Percentiles rank a stretch among this genome's conserved stretches.
Conservation (phyloP, 176 grass and related monocot genomes). For the Eragrostis nindensis region DNA sequence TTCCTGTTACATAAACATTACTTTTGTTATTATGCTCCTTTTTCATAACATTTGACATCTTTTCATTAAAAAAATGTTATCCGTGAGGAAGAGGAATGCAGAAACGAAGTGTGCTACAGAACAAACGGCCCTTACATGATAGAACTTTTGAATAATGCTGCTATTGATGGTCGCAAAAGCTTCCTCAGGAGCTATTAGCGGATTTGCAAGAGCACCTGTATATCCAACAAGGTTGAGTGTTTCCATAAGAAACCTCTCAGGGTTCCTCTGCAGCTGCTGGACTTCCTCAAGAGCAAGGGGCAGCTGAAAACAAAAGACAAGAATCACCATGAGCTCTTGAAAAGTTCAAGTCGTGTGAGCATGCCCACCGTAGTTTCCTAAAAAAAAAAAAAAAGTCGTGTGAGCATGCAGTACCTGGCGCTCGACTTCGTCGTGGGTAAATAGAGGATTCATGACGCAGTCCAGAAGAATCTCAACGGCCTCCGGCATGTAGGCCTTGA, state of each 20-base stretch:
- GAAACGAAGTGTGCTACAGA: background rate
- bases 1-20: constrained; percentile 55
- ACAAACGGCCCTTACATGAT: constrained; percentile 53
- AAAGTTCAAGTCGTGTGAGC: background rate
- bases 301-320: constrained; percentile 49
- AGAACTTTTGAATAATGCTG: constrained; percentile 65
- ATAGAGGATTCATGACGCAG: constrained; percentile 69
- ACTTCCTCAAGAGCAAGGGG: constrained; percentile 57
- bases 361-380: background rate
- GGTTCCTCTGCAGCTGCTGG: constrained; percentile 51
- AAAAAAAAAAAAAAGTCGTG: too few species aligned
- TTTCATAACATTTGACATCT: constrained; percentile 7
- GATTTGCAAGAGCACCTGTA: constrained; percentile 70
- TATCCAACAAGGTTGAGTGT: constrained; percentile 71
- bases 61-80: background rate
- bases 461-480: constrained; percentile 78
- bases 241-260: constrained; percentile 72
- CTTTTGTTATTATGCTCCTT: background rate
- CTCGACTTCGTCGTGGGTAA: constrained; percentile 67
- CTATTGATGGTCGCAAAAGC: constrained; percentile 49
- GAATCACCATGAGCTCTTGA: background rate
- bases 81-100: constrained; percentile 30
- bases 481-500: constrained; percentile 71
- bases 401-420: constrained; percentile 62
- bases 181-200: constrained; percentile 56